Conservation (phyloP, 805 yeast genomes). For the Saturnispora kantuleensis region DNA sequence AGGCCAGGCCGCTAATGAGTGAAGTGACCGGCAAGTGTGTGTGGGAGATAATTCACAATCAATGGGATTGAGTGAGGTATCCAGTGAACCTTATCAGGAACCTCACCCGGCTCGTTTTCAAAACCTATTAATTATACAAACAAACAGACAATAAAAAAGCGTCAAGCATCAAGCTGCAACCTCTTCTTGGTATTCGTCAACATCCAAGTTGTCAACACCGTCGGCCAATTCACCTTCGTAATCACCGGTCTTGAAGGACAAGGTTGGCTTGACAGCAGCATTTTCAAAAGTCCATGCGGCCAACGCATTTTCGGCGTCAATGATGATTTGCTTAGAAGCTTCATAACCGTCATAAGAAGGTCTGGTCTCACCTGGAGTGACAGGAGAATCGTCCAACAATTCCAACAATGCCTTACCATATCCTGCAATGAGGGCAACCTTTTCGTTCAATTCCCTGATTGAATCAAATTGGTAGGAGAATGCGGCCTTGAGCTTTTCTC, state of each 20-base stretch:
- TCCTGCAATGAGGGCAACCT: slow-evolving; percentile 94
- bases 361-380: slow-evolving; percentile 98
- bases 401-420: slow-evolving; percentile 97
- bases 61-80: too few species aligned
- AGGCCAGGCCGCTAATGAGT: too few species aligned
- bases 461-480: slow-evolving; percentile 96
- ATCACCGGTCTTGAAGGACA: slow-evolving; percentile 46
- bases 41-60: too few species aligned
- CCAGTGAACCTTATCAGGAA: too few species aligned
- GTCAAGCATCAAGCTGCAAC: slow-evolving; percentile 19
- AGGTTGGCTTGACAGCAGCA: slow-evolving; percentile 75
- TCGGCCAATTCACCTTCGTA: slow-evolving; percentile 37
- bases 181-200: slow-evolving; percentile 36
- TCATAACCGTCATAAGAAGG: slow-evolving; percentile 98
- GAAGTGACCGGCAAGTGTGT: too few species aligned
- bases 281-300: slow-evolving; percentile 94
- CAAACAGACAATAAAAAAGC: background rate
- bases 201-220: slow-evolving; percentile 39
- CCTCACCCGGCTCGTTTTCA: background rate
- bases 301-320: slow-evolving; percentile 92
- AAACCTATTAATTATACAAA: background rate
- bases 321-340: slow-evolving; percentile 94
- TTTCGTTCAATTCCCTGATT: slow-evolving; percentile 88
- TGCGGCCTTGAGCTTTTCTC: slow-evolving; percentile 96
- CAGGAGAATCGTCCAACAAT: slow-evolving; percentile 92